A percentile compares a stretch with the other conserved stretches of the same genome.
phyloP scores from a whole-genome alignment of 345 rosid species.

The Pistacia atlantica region DNA sequence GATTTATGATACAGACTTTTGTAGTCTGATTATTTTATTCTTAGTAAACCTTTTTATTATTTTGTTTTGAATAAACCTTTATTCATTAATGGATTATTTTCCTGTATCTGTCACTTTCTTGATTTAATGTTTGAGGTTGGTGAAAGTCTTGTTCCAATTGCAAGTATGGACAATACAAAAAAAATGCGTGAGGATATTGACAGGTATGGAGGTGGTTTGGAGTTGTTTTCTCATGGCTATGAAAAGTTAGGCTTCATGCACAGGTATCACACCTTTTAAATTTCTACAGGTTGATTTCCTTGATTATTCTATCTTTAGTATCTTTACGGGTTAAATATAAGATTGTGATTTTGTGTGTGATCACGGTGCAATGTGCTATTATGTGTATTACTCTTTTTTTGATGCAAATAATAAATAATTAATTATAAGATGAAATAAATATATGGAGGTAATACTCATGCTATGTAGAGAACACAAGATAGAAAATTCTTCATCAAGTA shows the following conservation, averaged over 20 bases:
- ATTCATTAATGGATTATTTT: background rate
- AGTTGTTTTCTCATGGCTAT: slow-evolving; percentile 90
- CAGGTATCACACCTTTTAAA: slow-evolving; percentile 46
- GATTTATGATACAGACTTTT: background rate
- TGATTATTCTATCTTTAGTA: background rate
- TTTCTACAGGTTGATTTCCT: background rate
- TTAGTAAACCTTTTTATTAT: background rate
- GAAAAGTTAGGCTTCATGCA: slow-evolving; percentile 83
- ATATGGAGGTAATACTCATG: background rate
- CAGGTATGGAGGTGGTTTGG: slow-evolving; percentile 86
- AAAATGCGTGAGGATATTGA: slow-evolving; percentile 72
- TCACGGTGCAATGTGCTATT: background rate
- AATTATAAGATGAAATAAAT: background rate
- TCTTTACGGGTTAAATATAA: background rate
- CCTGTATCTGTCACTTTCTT: slow-evolving; percentile 8
- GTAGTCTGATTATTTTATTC: background rate
- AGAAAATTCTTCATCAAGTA: background rate
- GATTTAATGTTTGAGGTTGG: slow-evolving; percentile 16
- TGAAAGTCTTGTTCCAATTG: slow-evolving; percentile 18
- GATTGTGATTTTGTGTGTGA: slow-evolving; percentile 7
- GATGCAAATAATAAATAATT: background rate
- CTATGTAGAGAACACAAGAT: background rate
- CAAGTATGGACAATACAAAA: slow-evolving; percentile 71
- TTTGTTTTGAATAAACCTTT: background rate
- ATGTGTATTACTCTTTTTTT: background rate